Evolutionary conservation across 768 basidiomycete genomes (phyloP).

Genomic region (Lyophyllum atratum): DNA sequence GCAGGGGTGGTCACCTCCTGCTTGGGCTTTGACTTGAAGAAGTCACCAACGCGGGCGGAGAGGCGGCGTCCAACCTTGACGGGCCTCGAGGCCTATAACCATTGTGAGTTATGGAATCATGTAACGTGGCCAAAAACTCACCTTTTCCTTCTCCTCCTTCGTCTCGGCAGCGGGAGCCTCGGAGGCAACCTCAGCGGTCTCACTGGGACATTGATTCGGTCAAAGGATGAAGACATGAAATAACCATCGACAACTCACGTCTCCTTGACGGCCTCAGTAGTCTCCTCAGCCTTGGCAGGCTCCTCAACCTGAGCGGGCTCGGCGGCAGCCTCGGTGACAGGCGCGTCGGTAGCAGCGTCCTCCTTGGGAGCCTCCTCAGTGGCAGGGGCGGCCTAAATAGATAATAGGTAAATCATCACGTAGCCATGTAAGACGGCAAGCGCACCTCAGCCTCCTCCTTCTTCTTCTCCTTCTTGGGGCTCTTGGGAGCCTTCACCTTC

Average conservation of each 20-base stretch:
- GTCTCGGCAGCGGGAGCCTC: slow-evolving; percentile 40
- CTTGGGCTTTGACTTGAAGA: slow-evolving; percentile 80
- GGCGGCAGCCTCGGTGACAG: slow-evolving; percentile 34
- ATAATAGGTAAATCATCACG: not conserved
- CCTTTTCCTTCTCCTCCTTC: slow-evolving; percentile 45
- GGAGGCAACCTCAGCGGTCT: slow-evolving; percentile 42
- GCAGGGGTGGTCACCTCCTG: slow-evolving; percentile 64
- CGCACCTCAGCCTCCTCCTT: slow-evolving; percentile 67
- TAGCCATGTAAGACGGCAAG: slow-evolving; percentile 1
- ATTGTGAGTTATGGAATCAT: not conserved
- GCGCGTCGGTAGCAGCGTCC: slow-evolving; percentile 30
- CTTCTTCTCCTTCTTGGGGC: slow-evolving; percentile 83
- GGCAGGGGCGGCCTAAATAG: slow-evolving; percentile 36
- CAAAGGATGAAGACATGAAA: not conserved
- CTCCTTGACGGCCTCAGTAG: slow-evolving; percentile 70
- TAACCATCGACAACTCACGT: slow-evolving; percentile 43
- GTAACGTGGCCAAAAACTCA: slow-evolving; percentile 22
- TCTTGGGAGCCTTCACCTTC: slow-evolving; percentile 69
- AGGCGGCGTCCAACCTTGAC: slow-evolving; percentile 79
- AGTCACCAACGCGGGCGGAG: slow-evolving; percentile 78
- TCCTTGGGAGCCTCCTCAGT: slow-evolving; percentile 42
- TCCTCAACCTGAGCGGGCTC: slow-evolving; percentile 34
- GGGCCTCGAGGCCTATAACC: slow-evolving; percentile 40
- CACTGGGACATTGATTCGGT: slow-evolving; percentile 28
- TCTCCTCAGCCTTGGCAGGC: slow-evolving; percentile 46